These are phyloP conservation scores for Caryopteris hybrid DNA, from an alignment of 305 asterid genomes.

Conservation along the genomic window DNA sequence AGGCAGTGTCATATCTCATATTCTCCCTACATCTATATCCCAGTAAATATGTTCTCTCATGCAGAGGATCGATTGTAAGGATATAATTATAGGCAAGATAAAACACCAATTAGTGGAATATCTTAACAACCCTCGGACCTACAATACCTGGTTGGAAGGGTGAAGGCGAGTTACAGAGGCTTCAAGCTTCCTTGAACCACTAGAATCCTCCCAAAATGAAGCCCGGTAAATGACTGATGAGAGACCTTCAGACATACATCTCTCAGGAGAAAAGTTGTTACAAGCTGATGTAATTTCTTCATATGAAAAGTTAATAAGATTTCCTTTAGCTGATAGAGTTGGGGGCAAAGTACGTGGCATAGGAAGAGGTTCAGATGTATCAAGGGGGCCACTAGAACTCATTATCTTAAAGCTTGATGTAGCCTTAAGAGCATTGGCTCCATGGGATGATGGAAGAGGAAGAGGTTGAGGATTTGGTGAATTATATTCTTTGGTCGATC, in stretches of 20 bases:
- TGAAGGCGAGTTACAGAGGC: slow-evolving; percentile 79
- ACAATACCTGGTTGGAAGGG: slow-evolving; percentile 58
- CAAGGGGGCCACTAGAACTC: slow-evolving; percentile 51
- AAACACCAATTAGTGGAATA: background rate
- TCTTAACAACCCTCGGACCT: background rate
- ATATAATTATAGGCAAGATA: background rate
- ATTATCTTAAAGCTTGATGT: slow-evolving; percentile 54
- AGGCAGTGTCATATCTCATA: background rate
- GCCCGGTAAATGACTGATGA: slow-evolving; percentile 79
- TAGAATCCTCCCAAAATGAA: slow-evolving; percentile 54
- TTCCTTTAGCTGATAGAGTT: slow-evolving; percentile 38
- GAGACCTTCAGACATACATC: slow-evolving; percentile 78
- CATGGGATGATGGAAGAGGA: slow-evolving; percentile 75
- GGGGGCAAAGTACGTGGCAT: slow-evolving; percentile 58
- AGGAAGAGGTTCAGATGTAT: slow-evolving; percentile 73
- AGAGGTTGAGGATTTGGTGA: slow-evolving; percentile 77
- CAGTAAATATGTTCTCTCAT: background rate
- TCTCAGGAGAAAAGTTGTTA: slow-evolving; percentile 71
- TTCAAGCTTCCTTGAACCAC: slow-evolving; percentile 54
- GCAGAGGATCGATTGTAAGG: background rate
- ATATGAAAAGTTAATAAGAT: slow-evolving; percentile 46
- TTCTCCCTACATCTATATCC: background rate
- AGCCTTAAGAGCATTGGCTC: slow-evolving; percentile 40
- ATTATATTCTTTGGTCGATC: slow-evolving; percentile 48
- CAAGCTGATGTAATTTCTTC: slow-evolving; percentile 83